phyloP scores from a whole-genome alignment of 768 basidiomycete species.

The Boletus tomentosulus region DNA sequence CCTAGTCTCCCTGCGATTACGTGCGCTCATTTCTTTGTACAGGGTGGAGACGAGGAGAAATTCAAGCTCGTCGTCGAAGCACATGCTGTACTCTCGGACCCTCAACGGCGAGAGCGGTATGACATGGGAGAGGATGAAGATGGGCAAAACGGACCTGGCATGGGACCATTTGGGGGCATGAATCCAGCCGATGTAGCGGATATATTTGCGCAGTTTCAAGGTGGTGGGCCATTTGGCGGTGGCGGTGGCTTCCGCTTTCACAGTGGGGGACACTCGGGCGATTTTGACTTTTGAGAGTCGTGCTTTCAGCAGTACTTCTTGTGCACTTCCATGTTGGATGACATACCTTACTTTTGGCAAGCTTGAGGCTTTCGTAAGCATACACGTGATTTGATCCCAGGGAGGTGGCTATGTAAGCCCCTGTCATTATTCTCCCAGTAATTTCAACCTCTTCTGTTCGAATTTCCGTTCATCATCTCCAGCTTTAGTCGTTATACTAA shows the following conservation, averaged over 20 bases:
- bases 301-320: neutral
- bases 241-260: conserved; percentile 32
- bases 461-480: neutral
- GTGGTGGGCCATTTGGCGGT: conserved; percentile 32
- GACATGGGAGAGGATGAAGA: conserved; percentile 84
- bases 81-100: conserved; percentile 76
- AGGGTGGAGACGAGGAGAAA: conserved; percentile 94
- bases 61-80: conserved; percentile 91
- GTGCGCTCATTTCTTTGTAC: conserved; percentile 4
- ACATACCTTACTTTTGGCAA: conserved; percentile 2
- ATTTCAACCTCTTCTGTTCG: neutral
- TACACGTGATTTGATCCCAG: conserved; percentile 8
- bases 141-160: conserved; percentile 45
- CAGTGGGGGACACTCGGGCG: conserved; percentile 5
- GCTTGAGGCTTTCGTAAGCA: neutral
- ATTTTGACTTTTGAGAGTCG: conserved; percentile 18
- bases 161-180: conserved; percentile 40
- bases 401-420: conserved; percentile 9
- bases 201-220: conserved; percentile 61
- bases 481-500: conserved; percentile 6
- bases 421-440: conserved; percentile 13
- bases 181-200: conserved; percentile 54
- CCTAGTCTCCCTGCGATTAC: neutral
- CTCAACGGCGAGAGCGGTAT: conserved; percentile 66
- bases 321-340: neutral